Conservation (phyloP, 2,329 filamentous ascomycete genomes). For the Chrysosporium queenslandicum region DNA sequence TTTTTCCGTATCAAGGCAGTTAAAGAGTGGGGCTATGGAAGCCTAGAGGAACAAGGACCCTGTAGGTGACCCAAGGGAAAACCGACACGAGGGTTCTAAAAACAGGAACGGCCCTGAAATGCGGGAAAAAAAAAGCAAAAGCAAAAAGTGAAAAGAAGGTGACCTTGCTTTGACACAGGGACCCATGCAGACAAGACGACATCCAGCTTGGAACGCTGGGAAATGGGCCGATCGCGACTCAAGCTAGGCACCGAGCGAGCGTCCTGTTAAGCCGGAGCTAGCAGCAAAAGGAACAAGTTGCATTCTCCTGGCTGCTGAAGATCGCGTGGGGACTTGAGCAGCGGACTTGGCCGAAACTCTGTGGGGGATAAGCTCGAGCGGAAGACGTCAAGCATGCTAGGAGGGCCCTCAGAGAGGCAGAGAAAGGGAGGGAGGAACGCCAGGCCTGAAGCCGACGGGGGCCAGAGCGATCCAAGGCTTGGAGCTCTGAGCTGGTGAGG, state of each 20-base stretch:
- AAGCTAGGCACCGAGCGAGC: not conserved
- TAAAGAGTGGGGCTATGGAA: slow-evolving; percentile 3
- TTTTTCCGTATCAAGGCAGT: slow-evolving; percentile 1
- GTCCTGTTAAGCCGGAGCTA: not conserved
- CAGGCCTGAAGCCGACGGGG: not conserved
- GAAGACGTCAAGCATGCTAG: not conserved
- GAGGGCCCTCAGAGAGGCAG: not conserved
- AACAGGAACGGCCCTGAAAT: not conserved
- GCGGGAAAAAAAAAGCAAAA: not conserved
- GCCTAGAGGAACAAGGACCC: not conserved
- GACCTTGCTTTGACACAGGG: not conserved
- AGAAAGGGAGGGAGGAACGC: not conserved
- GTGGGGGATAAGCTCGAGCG: slow-evolving; percentile 1
- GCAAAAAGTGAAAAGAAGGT: not conserved
- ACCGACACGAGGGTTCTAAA: not conserved
- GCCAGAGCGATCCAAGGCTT: slow-evolving; percentile 2
- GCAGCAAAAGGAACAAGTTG: not conserved
- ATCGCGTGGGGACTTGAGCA: not conserved
- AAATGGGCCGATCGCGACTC: slow-evolving; percentile 4
- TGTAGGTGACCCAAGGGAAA: not conserved
- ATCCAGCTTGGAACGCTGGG: not conserved
- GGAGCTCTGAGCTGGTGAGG: not conserved
- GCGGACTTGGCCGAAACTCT: slow-evolving; percentile 12
- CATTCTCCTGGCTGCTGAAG: not conserved
- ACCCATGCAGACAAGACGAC: not conserved